Percentiles rank a stretch among this genome's conserved stretches.
phyloP scores from a whole-genome alignment of 208 protist species.

The Vickermania ingenoplastis region DNA sequence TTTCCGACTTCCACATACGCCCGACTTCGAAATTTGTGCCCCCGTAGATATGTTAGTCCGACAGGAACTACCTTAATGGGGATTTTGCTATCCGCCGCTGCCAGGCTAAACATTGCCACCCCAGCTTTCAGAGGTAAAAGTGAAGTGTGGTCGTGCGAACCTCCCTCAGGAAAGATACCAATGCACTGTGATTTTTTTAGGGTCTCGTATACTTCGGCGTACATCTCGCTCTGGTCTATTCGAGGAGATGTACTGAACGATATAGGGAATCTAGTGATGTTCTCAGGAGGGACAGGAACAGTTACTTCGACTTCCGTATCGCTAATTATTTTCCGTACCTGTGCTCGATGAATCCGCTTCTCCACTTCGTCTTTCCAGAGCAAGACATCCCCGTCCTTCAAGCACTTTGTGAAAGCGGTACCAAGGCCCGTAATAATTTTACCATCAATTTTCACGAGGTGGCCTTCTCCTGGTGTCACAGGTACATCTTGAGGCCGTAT shows the following conservation, averaged over 20 bases:
- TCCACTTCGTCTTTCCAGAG: slow-evolving; percentile 22
- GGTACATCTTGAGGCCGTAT: slow-evolving; percentile 88
- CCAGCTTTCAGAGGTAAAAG: slow-evolving; percentile 93
- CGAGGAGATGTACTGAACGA: slow-evolving; percentile 69
- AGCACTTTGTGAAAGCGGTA: slow-evolving; percentile 53
- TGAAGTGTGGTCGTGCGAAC: slow-evolving; percentile 91
- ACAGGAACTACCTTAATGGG: slow-evolving; percentile 81
- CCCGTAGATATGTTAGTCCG: slow-evolving; percentile 89
- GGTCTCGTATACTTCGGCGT: slow-evolving; percentile 83
- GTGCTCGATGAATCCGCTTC: slow-evolving; percentile 37
- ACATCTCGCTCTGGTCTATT: slow-evolving; percentile 90
- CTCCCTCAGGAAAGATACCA: slow-evolving; percentile 95
- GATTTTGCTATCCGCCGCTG: slow-evolving; percentile 75
- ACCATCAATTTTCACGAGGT: slow-evolving; percentile 31
- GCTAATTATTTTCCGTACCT: slow-evolving; percentile 49
- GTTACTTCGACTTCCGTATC: slow-evolving; percentile 73
- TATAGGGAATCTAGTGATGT: slow-evolving; percentile 26
- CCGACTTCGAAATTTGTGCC: slow-evolving; percentile 87
- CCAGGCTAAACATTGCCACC: slow-evolving; percentile 90
- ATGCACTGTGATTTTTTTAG: slow-evolving; percentile 78
- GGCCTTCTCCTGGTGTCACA: slow-evolving; percentile 35
- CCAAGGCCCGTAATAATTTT: slow-evolving; percentile 47
- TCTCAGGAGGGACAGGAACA: slow-evolving; percentile 45
- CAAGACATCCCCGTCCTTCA: slow-evolving; percentile 68
- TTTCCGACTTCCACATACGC: slow-evolving; percentile 86